Percentiles rank a stretch among this genome's conserved stretches.
phyloP scores from a whole-genome alignment of 164 flowering plant species.

The Kalanchoe fedtschenkoi region DNA sequence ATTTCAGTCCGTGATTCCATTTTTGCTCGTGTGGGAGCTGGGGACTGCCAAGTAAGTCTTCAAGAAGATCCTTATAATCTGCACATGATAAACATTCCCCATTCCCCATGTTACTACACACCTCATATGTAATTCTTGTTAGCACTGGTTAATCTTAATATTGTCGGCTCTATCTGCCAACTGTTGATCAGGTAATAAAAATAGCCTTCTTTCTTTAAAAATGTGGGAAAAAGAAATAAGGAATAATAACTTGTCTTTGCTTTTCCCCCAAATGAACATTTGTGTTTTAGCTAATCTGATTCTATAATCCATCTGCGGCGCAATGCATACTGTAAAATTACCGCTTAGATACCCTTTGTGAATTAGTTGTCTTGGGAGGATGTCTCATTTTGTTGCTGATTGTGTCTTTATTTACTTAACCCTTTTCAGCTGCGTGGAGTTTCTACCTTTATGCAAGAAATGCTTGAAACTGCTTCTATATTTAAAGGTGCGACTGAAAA shows the following conservation, averaged over 20 bases:
- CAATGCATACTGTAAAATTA: background rate
- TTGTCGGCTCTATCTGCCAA: background rate
- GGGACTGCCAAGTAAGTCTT: conserved; percentile 94
- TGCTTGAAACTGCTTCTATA: conserved; percentile 98
- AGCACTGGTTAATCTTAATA: background rate
- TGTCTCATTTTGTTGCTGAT: background rate
- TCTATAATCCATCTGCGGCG: background rate
- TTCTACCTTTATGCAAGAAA: conserved; percentile 99
- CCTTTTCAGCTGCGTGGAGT: conserved; percentile 70
- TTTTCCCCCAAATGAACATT: background rate
- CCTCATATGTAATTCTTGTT: background rate
- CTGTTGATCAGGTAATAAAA: too few relatives aligned
- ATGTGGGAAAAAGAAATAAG: too few relatives aligned
- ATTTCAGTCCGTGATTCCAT: conserved; percentile 93
- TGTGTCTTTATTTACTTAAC: background rate
- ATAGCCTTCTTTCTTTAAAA: too few relatives aligned
- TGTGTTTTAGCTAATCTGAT: background rate
- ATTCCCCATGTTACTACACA: background rate
- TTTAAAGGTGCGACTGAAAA: conserved; percentile 91
- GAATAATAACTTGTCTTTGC: background rate
- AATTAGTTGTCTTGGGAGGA: too few relatives aligned
- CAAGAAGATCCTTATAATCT: too few relatives aligned
- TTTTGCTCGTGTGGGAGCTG: conserved; percentile 99
- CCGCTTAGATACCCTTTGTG: too few relatives aligned
- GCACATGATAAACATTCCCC: background rate